Conservation (phyloP, 2,329 filamentous ascomycete genomes). For the Penicillium fuscoglaucum region DNA sequence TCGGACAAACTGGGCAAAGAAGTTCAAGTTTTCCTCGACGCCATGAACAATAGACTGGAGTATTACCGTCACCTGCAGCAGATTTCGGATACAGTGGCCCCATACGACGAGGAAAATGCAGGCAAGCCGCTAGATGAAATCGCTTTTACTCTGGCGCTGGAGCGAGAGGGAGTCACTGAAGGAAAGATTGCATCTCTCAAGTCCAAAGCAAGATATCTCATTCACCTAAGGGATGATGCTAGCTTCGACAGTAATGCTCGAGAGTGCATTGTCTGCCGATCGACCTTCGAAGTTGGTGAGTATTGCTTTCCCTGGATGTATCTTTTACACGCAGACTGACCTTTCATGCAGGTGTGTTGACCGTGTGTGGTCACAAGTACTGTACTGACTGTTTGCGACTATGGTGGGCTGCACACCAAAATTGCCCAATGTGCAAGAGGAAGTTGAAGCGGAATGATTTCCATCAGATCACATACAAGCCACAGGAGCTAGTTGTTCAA, state of each 20-base stretch:
- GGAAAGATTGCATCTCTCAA: constrained; percentile 62
- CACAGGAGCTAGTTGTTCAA: constrained; percentile 69
- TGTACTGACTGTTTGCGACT: constrained; percentile 81
- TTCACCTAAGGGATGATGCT: constrained; percentile 62
- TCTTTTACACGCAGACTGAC: constrained; percentile 5
- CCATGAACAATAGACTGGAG: constrained; percentile 82
- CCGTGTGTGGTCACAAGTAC: constrained; percentile 87
- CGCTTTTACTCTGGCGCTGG: constrained; percentile 45
- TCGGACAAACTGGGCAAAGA: constrained; percentile 60
- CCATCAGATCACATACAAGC: constrained; percentile 82
- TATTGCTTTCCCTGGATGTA: constrained; percentile 38
- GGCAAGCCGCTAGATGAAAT: constrained; percentile 57
- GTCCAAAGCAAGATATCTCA: constrained; percentile 73
- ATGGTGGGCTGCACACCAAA: constrained; percentile 74
- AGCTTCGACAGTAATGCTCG: constrained; percentile 61
- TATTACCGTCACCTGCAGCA: constrained; percentile 89
- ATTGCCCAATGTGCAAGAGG: constrained; percentile 82
- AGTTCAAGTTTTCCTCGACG: constrained; percentile 69
- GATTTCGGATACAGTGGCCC: constrained; percentile 83
- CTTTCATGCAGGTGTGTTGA: constrained; percentile 48
- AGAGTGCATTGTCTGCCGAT: constrained; percentile 84
- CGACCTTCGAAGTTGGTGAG: constrained; percentile 72
- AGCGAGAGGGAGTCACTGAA: constrained; percentile 54
- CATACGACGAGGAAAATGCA: constrained; percentile 64
- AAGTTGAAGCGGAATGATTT: constrained; percentile 66